Percentiles rank a stretch among this genome's conserved stretches.
Evolutionary conservation across 2,329 filamentous ascomycete species (phyloP).

Genomic region (Podosphaera leucotricha): DNA sequence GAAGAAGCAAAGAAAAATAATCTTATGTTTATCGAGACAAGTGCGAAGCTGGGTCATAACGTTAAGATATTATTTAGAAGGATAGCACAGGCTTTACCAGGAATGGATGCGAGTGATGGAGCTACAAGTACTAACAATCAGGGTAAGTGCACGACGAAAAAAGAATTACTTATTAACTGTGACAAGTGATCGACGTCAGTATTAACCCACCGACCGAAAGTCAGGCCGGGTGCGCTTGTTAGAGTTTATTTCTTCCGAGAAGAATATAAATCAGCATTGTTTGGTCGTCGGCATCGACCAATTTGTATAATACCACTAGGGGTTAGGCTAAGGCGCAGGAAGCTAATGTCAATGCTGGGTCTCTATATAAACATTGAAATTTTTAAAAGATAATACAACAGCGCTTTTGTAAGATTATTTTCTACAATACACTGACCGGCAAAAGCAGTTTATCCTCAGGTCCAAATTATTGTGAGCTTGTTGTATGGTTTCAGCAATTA

Average conservation of each 20-base stretch:
- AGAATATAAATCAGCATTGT: conserved; percentile 13
- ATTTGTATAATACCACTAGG: conserved; percentile 15
- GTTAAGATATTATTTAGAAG: conserved; percentile 94
- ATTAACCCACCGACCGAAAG: conserved; percentile 45
- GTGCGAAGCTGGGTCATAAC: conserved; percentile 91
- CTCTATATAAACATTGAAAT: neutral
- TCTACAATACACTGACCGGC: too few relatives aligned
- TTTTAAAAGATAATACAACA: neutral
- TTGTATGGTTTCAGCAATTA: too few relatives aligned
- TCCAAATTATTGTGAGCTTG: too few relatives aligned
- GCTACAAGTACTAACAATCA: conserved; percentile 49
- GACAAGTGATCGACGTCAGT: conserved; percentile 75
- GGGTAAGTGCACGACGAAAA: conserved; percentile 32
- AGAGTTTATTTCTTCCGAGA: conserved; percentile 10
- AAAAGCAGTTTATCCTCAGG: too few relatives aligned
- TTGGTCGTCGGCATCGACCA: conserved; percentile 9
- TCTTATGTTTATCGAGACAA: conserved; percentile 97
- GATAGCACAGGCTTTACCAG: conserved; percentile 91
- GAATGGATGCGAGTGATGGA: conserved; percentile 81
- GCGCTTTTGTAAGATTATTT: neutral
- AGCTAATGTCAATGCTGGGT: neutral
- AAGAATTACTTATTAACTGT: conserved; percentile 10
- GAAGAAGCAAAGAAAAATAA: conserved; percentile 97
- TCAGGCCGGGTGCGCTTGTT: conserved; percentile 55
- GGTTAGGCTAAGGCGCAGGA: conserved; percentile 2